These are phyloP conservation scores for Pseudopyrenochaeta lycopersici DNA, from an alignment of 2,329 filamentous ascomycete genomes.

Conservation along the genomic window DNA sequence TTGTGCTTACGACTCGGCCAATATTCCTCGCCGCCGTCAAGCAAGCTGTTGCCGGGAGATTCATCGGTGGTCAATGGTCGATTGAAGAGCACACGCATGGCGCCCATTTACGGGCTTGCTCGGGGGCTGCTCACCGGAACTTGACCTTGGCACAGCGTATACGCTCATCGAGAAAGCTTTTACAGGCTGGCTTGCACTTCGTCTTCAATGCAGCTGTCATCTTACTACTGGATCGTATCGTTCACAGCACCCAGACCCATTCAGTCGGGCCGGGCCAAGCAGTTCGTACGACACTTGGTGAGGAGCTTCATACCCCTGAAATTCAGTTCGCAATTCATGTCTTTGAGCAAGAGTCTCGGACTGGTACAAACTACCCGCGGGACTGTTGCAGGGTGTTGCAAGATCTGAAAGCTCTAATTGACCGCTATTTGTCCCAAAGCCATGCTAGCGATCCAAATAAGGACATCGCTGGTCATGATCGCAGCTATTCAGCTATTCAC, in stretches of 20 bases:
- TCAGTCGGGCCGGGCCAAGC: not conserved
- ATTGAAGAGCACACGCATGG: constrained; percentile 19
- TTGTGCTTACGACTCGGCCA: constrained; percentile 35
- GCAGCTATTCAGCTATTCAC: not conserved
- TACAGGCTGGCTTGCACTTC: constrained; percentile 36
- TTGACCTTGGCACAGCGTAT: constrained; percentile 25
- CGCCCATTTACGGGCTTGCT: constrained; percentile 22
- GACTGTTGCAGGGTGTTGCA: constrained; percentile 35
- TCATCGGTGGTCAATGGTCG: constrained; percentile 17
- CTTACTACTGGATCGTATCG: constrained; percentile 32
- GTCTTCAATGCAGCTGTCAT: constrained; percentile 39
- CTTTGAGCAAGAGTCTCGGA: constrained; percentile 31
- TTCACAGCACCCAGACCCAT: not conserved
- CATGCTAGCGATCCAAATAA: constrained; percentile 1
- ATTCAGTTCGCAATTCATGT: constrained; percentile 32
- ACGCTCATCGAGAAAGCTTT: constrained; percentile 18
- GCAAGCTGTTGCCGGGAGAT: constrained; percentile 29
- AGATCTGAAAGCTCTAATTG: constrained; percentile 31
- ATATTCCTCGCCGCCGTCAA: constrained; percentile 34
- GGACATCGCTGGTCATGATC: constrained; percentile 1
- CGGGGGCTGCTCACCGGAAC: constrained; percentile 29
- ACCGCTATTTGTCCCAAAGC: constrained; percentile 21
- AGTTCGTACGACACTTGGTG: not conserved
- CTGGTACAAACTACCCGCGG: constrained; percentile 33
- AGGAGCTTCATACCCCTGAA: constrained; percentile 13